phyloP scores from a whole-genome alignment of 169 alveolate species.

The Amoebophrya sp. region DNA sequence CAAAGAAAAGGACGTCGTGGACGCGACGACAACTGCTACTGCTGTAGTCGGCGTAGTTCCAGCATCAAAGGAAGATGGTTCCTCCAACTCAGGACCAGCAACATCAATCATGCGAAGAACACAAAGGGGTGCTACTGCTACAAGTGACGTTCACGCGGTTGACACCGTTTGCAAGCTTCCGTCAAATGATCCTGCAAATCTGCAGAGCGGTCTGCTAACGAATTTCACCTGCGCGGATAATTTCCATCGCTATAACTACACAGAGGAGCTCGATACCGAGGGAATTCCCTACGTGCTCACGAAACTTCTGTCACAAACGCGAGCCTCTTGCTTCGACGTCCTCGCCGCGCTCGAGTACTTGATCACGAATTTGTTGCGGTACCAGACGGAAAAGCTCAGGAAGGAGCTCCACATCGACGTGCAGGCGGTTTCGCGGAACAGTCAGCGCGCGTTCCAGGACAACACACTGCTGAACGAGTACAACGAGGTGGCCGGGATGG shows the following conservation, averaged over 20 bases:
- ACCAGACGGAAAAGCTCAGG: not conserved
- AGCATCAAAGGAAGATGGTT: too few relatives aligned
- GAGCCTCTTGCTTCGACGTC: not conserved
- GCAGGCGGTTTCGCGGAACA: not conserved
- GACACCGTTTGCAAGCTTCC: too few relatives aligned
- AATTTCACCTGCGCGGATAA: too few relatives aligned
- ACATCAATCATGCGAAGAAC: too few relatives aligned
- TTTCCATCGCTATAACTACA: too few relatives aligned
- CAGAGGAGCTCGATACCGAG: too few relatives aligned
- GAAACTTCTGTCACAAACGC: not conserved
- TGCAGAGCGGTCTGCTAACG: too few relatives aligned
- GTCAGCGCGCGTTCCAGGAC: not conserved
- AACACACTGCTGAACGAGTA: not conserved
- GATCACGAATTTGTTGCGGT: not conserved
- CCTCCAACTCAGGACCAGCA: too few relatives aligned
- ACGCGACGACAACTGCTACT: not conserved
- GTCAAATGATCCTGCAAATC: too few relatives aligned
- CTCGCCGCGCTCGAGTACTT: not conserved
- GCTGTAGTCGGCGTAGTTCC: too few relatives aligned
- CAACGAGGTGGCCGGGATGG: conserved; percentile 16
- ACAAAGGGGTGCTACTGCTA: too few relatives aligned
- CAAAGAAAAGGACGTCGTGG: not conserved
- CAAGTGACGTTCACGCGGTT: too few relatives aligned
- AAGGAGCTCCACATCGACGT: not conserved
- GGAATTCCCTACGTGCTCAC: not conserved